Conservation (phyloP, 2,329 filamentous ascomycete species). For the Hypoxylon sp. region DNA sequence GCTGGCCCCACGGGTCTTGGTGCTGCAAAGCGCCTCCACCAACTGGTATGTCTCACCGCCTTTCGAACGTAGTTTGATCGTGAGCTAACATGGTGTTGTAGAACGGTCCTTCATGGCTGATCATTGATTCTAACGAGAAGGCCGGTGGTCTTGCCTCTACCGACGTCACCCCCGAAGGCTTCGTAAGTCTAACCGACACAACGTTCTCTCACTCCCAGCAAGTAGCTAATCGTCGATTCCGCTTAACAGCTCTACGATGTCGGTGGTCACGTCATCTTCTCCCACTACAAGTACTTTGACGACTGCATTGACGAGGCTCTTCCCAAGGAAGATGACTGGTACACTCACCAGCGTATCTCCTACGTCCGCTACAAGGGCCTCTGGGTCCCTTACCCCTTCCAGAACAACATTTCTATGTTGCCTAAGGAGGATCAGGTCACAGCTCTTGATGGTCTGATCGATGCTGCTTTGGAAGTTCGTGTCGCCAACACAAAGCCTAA, state of each 20-base stretch:
- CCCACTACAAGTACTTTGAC: slow-evolving; percentile 99
- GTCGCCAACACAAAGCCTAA: slow-evolving; percentile 92
- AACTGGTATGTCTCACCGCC: slow-evolving; percentile 78
- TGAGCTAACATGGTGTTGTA: slow-evolving; percentile 59
- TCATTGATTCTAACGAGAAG: slow-evolving; percentile 91
- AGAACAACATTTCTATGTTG: slow-evolving; percentile 99
- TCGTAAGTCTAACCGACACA: slow-evolving; percentile 75
- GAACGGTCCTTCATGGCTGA: slow-evolving; percentile 95
- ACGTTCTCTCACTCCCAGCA: background rate
- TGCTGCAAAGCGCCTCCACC: slow-evolving; percentile 97
- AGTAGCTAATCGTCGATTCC: slow-evolving; percentile 45
- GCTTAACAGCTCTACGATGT: slow-evolving; percentile 90
- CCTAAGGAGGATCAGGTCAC: slow-evolving; percentile 97
- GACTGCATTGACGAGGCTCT: slow-evolving; percentile 98
- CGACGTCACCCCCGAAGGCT: slow-evolving; percentile 94
- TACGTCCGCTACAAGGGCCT: slow-evolving; percentile 97
- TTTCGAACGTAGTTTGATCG: slow-evolving; percentile 45
- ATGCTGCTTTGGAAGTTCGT: slow-evolving; percentile 89
- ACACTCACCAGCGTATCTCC: slow-evolving; percentile 96
- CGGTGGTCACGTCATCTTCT: slow-evolving; percentile 98
- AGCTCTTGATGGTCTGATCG: slow-evolving; percentile 95
- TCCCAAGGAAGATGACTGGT: slow-evolving; percentile 95
- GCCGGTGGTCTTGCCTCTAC: slow-evolving; percentile 97
- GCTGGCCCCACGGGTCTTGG: slow-evolving; percentile 97
- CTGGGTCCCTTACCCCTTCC: slow-evolving; percentile 99